phyloP scores from a whole-genome alignment of 768 basidiomycete species.

The Arthromyces matolae region DNA sequence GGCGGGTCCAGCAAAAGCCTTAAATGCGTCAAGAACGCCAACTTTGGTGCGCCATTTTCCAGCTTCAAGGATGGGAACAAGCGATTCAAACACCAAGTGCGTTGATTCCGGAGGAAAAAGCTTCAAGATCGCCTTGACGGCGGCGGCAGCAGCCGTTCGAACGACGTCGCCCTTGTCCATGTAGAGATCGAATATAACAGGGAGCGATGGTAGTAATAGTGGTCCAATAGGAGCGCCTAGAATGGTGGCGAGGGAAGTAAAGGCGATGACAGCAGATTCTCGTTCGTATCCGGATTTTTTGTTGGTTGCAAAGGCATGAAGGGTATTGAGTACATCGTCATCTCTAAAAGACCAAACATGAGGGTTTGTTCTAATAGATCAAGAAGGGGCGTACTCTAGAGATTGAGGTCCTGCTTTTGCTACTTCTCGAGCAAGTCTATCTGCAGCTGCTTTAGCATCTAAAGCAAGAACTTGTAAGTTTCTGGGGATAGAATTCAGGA shows the following conservation, averaged over 20 bases:
- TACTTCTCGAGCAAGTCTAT: conserved; percentile 72
- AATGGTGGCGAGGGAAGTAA: conserved; percentile 66
- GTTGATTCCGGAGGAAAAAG: conserved; percentile 80
- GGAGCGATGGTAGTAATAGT: conserved; percentile 71
- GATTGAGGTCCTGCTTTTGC: conserved; percentile 58
- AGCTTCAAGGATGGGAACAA: conserved; percentile 72
- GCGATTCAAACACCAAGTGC: conserved; percentile 59
- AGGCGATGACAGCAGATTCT: conserved; percentile 80
- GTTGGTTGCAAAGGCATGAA: conserved; percentile 71
- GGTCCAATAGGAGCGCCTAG: conserved; percentile 73
- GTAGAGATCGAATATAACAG: conserved; percentile 76
- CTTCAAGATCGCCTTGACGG: conserved; percentile 82
- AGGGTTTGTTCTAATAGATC: background rate
- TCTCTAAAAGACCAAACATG: conserved; percentile 40
- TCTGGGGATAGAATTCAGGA: too few relatives aligned
- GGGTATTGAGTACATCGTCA: conserved; percentile 53
- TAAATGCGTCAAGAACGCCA: conserved; percentile 86
- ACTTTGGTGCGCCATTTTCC: conserved; percentile 96
- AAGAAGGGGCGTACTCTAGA: conserved; percentile 43
- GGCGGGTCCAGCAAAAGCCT: conserved; percentile 63
- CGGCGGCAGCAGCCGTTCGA: conserved; percentile 71
- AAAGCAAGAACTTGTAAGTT: conserved; percentile 12
- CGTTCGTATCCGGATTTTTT: conserved; percentile 88
- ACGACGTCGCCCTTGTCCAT: conserved; percentile 96
- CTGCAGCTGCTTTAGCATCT: conserved; percentile 85